These are phyloP conservation scores for Chernovozyma sophiae-reginae DNA, from an alignment of 1,139 yeast genomes.

Conservation along the genomic window DNA sequence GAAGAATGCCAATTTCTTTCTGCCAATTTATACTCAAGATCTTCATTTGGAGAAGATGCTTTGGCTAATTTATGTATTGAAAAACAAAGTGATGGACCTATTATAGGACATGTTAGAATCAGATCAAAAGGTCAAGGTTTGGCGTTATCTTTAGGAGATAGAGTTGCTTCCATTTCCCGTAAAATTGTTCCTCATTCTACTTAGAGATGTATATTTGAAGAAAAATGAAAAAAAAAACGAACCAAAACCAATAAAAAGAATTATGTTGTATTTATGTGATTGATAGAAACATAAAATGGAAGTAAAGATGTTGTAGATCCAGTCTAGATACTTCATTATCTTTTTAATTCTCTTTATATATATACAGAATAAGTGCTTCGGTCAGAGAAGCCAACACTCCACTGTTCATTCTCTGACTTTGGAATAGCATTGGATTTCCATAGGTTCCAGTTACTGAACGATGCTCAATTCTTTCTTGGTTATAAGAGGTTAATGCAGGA, in stretches of 20 bases:
- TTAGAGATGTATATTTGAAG: neutral
- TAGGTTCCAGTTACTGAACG: constrained; percentile 20
- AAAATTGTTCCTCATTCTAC: constrained; percentile 24
- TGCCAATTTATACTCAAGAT: constrained; percentile 89
- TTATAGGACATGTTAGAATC: constrained; percentile 93
- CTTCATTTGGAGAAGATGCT: constrained; percentile 97
- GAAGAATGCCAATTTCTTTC: constrained; percentile 90
- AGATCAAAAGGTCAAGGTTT: constrained; percentile 98
- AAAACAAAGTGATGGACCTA: constrained; percentile 67
- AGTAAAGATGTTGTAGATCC: no score
- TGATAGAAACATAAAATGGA: no score
- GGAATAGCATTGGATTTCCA: constrained; percentile 24
- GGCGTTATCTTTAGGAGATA: constrained; percentile 91
- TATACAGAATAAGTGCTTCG: constrained; percentile 3
- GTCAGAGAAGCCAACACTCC: constrained; percentile 7
- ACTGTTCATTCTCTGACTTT: constrained; percentile 17
- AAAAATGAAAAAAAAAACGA: constrained; percentile 1
- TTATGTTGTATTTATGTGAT: no score
- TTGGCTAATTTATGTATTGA: constrained; percentile 94
- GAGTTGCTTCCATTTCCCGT: constrained; percentile 76
- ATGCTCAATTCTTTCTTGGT: constrained; percentile 15
- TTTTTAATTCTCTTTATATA: constrained; percentile 1
- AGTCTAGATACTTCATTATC: no score
- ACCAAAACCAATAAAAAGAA: no score
- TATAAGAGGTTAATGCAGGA: constrained; percentile 9